These are phyloP conservation scores for Talaromyces borbonicus DNA, from an alignment of 495 filamentous ascomycete genomes.

Conservation along the genomic window DNA sequence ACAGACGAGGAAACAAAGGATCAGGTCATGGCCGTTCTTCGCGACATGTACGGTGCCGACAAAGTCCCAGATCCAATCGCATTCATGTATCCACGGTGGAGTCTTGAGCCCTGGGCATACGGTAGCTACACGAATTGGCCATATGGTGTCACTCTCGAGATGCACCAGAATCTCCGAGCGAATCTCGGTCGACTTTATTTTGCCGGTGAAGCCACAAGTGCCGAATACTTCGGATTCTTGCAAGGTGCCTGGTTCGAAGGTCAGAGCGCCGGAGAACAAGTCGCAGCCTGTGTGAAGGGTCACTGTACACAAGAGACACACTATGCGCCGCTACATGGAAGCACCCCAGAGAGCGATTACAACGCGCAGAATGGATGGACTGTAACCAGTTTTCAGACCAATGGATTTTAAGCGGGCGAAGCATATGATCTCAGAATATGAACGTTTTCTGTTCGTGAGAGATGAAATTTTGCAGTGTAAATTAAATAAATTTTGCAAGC, in stretches of 20 bases:
- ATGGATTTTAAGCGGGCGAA: neutral
- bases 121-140: conserved; percentile 73
- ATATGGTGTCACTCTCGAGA: conserved; percentile 50
- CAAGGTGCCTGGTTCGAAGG: conserved; percentile 61
- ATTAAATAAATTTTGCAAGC: too few species aligned
- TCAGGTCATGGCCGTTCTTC: conserved; percentile 52
- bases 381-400: conserved; percentile 14
- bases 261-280: conserved; percentile 37
- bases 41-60: conserved; percentile 53
- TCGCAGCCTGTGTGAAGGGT: conserved; percentile 29
- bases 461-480: too few species aligned
- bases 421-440: too few species aligned
- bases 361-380: conserved; percentile 24
- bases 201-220: conserved; percentile 61
- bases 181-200: conserved; percentile 58
- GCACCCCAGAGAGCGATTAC: conserved; percentile 17
- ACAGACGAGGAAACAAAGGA: conserved; percentile 48
- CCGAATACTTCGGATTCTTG: conserved; percentile 62
- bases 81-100: conserved; percentile 67
- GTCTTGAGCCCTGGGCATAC: conserved; percentile 51
- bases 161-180: conserved; percentile 65
- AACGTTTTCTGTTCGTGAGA: too few species aligned
- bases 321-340: conserved; percentile 25
- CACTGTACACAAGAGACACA: conserved; percentile 14
- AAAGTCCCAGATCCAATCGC: conserved; percentile 55